These are phyloP conservation scores for Beauveria scarabaeidicola DNA, from an alignment of 2,329 filamentous ascomycete genomes.

Conservation along the genomic window DNA sequence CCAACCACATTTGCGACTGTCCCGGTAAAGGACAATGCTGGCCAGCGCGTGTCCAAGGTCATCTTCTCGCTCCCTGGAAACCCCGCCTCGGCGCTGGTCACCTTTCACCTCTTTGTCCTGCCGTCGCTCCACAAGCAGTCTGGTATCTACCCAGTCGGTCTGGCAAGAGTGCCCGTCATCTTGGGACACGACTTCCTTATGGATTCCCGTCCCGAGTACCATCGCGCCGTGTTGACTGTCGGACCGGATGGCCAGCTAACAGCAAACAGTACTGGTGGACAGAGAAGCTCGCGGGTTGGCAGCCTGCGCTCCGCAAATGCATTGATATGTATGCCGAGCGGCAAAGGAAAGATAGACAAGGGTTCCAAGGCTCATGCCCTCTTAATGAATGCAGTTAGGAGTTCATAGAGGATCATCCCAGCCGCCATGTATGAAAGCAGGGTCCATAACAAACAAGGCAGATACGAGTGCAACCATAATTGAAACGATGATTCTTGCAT, in stretches of 20 bases:
- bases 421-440: not conserved
- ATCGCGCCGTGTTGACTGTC: conserved; percentile 67
- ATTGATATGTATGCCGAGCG: conserved; percentile 64
- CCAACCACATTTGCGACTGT: conserved; percentile 95
- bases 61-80: conserved; percentile 93
- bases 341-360: conserved; percentile 55
- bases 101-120: conserved; percentile 88
- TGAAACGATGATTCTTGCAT: conserved; percentile 16
- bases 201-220: conserved; percentile 82
- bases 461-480: not conserved
- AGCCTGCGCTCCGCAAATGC: conserved; percentile 87
- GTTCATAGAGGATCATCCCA: conserved; percentile 6
- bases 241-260: conserved; percentile 58
- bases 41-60: conserved; percentile 53
- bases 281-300: conserved; percentile 82
- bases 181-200: conserved; percentile 64
- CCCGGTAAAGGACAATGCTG: conserved; percentile 51
- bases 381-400: conserved; percentile 54
- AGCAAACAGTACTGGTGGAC: conserved; percentile 78
- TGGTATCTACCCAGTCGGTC: conserved; percentile 58
- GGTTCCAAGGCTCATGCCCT: conserved; percentile 68
- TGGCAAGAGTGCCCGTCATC: conserved; percentile 63
- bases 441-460: not conserved
- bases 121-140: conserved; percentile 72
- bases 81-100: conserved; percentile 85